Conservation (phyloP, 2,329 filamentous ascomycete genomes). For the Amylocarpus encephaloides region DNA sequence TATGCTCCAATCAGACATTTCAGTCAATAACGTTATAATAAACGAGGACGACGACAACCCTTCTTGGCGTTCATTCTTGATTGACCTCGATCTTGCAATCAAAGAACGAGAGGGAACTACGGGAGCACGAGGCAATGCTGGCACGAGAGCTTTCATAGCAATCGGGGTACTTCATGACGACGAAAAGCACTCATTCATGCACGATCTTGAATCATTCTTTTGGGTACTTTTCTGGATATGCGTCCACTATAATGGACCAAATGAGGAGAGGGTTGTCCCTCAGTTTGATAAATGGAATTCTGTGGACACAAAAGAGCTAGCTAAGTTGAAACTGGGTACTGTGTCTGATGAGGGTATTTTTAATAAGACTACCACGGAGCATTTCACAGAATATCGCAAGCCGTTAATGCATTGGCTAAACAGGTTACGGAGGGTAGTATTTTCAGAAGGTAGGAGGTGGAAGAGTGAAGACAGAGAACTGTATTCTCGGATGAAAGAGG, state of each 20-base stretch:
- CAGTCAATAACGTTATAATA: conserved; percentile 41
- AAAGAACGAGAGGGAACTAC: conserved; percentile 29
- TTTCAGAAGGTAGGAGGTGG: conserved; percentile 6
- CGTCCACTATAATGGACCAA: conserved; percentile 31
- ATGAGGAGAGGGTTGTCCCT: conserved; percentile 16
- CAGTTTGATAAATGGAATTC: conserved; percentile 36
- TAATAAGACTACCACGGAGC: conserved; percentile 8
- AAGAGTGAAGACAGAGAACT: conserved; percentile 7
- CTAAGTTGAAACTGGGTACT: conserved; percentile 12
- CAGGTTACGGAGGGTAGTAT: conserved; percentile 11
- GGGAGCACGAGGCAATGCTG: conserved; percentile 33
- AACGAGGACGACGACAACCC: conserved; percentile 38
- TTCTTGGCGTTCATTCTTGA: conserved; percentile 33
- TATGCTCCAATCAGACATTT: conserved; percentile 40
- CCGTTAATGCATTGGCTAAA: conserved; percentile 11
- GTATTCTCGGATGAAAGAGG: conserved; percentile 10
- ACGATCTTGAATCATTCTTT: conserved; percentile 39
- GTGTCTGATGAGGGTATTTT: conserved; percentile 13
- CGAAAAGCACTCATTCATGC: conserved; percentile 36
- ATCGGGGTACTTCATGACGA: conserved; percentile 34
- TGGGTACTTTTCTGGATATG: conserved; percentile 38
- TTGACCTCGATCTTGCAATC: conserved; percentile 35
- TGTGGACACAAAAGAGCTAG: conserved; percentile 21
- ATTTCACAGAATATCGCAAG: conserved; percentile 13
- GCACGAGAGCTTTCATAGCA: conserved; percentile 36